phyloP scores from a whole-genome alignment of 352 stramenopile genomes.

The Pythium brassicae region DNA sequence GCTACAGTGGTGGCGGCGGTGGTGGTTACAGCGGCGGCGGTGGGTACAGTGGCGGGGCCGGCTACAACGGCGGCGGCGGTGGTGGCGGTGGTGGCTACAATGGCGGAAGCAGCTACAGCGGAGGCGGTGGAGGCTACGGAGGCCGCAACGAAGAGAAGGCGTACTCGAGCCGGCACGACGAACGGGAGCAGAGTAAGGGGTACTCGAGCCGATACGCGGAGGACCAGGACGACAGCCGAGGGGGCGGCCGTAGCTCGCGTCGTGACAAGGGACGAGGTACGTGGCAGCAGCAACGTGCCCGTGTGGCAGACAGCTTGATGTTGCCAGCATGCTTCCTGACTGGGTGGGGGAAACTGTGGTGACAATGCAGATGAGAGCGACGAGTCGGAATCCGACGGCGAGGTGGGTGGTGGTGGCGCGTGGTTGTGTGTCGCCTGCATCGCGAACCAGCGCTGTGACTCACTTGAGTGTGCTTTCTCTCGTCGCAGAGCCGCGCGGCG shows the following conservation, averaged over 20 bases:
- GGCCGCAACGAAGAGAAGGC: constrained; percentile 20
- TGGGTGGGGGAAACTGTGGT: not conserved
- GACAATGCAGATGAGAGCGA: constrained; percentile 43
- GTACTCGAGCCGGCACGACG: constrained; percentile 41
- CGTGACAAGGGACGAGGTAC: constrained; percentile 37
- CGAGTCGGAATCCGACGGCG: constrained; percentile 71
- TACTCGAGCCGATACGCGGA: constrained; percentile 76
- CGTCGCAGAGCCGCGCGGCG: constrained; percentile 24
- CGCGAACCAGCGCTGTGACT: not conserved
- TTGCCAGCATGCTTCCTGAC: no score
- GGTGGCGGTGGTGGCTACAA: constrained; percentile 24
- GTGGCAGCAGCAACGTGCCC: no score
- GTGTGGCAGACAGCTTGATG: no score
- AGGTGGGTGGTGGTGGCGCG: constrained; percentile 19
- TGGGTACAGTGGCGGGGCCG: no score
- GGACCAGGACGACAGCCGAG: constrained; percentile 47
- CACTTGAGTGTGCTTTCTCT: not conserved
- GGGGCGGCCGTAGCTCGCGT: constrained; percentile 25
- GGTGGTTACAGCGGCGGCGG: constrained; percentile 21
- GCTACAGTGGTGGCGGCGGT: constrained; percentile 13
- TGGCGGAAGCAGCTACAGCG: constrained; percentile 31
- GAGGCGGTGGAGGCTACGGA: constrained; percentile 25
- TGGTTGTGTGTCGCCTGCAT: not conserved
- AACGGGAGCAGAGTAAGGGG: constrained; percentile 44
- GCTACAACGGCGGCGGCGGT: no score